These are phyloP conservation scores for Trichophyton equinum DNA, from an alignment of 2,329 filamentous ascomycete species.

Conservation along the genomic window DNA sequence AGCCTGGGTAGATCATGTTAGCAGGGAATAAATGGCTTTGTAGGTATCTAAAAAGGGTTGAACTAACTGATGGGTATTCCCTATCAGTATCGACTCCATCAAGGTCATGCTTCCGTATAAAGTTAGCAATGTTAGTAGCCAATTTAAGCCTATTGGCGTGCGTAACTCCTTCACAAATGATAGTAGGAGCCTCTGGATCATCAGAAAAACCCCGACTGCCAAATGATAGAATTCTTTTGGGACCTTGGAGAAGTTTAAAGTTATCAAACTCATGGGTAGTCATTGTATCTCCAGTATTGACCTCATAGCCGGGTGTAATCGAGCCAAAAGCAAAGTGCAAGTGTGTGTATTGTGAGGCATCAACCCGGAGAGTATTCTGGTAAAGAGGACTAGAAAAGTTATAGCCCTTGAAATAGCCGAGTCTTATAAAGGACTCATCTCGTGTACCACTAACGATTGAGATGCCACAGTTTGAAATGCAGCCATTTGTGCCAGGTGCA, in stretches of 20 bases:
- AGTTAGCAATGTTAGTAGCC: slow-evolving; percentile 26
- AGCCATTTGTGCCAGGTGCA: not conserved
- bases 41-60: not conserved
- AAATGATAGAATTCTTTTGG: slow-evolving; percentile 13
- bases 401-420: slow-evolving; percentile 26
- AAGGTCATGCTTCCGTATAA: slow-evolving; percentile 29
- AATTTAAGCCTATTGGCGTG: slow-evolving; percentile 29
- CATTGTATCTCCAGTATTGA: slow-evolving; percentile 20
- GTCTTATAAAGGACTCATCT: slow-evolving; percentile 14
- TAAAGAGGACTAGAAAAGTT: slow-evolving; percentile 19
- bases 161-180: slow-evolving; percentile 27
- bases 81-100: slow-evolving; percentile 32
- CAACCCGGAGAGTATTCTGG: slow-evolving; percentile 17
- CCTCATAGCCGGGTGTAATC: slow-evolving; percentile 25
- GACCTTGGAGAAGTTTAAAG: not conserved
- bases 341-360: slow-evolving; percentile 15
- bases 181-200: slow-evolving; percentile 23
- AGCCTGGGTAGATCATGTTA: slow-evolving; percentile 14
- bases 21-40: not conserved
- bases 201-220: slow-evolving; percentile 35
- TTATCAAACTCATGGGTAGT: slow-evolving; percentile 16
- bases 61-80: slow-evolving; percentile 25
- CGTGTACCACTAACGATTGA: not conserved
- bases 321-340: slow-evolving; percentile 27
- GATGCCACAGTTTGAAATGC: not conserved